Evolutionary conservation across 2,329 filamentous ascomycete genomes (phyloP), one percentile per base, ranked within the genome.

Genomic region (Aspergillus sp.): DNA sequence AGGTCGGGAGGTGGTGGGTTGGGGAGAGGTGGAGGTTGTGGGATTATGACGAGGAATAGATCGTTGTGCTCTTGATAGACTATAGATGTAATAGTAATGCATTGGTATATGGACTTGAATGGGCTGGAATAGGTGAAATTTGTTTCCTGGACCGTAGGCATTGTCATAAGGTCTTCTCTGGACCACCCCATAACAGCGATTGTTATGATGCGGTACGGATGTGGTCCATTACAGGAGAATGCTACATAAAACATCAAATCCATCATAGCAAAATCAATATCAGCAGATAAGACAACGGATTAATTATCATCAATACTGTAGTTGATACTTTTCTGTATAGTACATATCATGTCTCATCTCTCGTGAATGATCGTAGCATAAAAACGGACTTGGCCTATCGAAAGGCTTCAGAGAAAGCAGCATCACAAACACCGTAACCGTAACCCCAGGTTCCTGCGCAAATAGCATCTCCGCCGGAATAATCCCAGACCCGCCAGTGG

Each of bases 401-500:
- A 19, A 19, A 19, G 3, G 12, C 15, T 12, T 35, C 32, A 15
- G 7, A 7, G 23, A 7, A 25, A 25, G 2, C 23, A 25, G 2
- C 17, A 19, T 19, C 17, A 19, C 17, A 19, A 19, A 19, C 17
- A 19, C 78, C 2, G 69, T 74, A 20, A 80, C 70, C 43, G 68
- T 63, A 7, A 73, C 74, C 5, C 78, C 77, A 1, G 72, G 67
- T 56, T 80, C 77, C 47, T 73, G 60, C 46, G 69, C 74, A 39
- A 80, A 68, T 20, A 80, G 58, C 54, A 76, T 72, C 0, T 76
- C 77, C 5, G n/a, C 76, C 77, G 1, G 74, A 74, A 60, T 80
- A 77, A 58, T 80, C 78, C 77, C 77, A 80, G n/a, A 78, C 22
- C 71, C 71, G 12, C 75, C 76, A 0, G 78, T 68, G 1, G 76